Base-by-base conservation (phyloP, 2,329 filamentous ascomycete species). In the Arachnopeziza araneosa region DNA sequence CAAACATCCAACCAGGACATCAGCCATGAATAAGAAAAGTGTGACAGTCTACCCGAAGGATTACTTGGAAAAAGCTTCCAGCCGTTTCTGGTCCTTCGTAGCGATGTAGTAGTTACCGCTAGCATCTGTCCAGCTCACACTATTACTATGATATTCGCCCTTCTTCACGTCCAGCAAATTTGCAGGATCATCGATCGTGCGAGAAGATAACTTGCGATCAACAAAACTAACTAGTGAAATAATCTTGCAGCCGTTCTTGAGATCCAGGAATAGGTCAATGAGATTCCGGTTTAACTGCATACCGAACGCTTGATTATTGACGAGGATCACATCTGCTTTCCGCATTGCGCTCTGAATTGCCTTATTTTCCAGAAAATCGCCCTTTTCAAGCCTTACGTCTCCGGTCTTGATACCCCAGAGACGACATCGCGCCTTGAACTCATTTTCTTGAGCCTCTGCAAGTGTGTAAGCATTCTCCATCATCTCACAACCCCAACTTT, bases 271-370 rank as follows among this genome's bases (percentile, higher is more conserved):
- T 78, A 96, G 91, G 68, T 91, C 86, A 66, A 93, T 85, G 52
- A 99, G 80, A 63, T 86, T 84, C 70, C 91, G 88, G 75, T 98
- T 99, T 58, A 97, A 83, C 67, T 88, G 82, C 17, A 93, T 88
- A 6, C 88, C 93, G 75, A 99, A 99, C 1, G 92, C 95, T 75
- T 98, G 93, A 76, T 99, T 99, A 79, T 99, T 99, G 69, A 98
- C 93, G 24, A 99, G 83, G 21, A 99, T 85, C n/a, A 98, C 93
- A 72, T 99, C 95, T 1, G 95, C 93, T 58, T 87, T 85, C 73
- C 89, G 88, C 55, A 99, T 80, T 8, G 87, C 87, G 24, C 85
- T 81, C 61, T 87, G 81, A 54, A 97, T 91, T 60, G 80, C 80
- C 19, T 82, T 73, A 66, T 89, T 89, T 65, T 86, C 84, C 10